A percentile compares a stretch with the other conserved stretches of the same genome.
These are phyloP conservation scores for Ampelomyces quisqualis DNA, from an alignment of 2,329 filamentous ascomycete species.

Conservation along the genomic window DNA sequence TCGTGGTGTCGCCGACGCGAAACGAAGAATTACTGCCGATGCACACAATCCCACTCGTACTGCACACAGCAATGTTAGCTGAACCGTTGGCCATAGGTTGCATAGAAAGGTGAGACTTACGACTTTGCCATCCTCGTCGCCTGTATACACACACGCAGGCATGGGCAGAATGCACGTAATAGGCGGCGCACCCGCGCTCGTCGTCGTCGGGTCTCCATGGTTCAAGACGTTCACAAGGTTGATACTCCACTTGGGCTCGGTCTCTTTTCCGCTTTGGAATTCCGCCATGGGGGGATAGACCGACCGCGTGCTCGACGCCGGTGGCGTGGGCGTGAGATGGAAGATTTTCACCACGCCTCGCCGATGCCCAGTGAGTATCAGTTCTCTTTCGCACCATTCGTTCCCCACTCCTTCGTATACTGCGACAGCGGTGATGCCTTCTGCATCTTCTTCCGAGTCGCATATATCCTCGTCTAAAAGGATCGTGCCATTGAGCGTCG, in stretches of 20 bases:
- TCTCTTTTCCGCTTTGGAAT: neutral
- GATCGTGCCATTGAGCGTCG: constrained; percentile 82
- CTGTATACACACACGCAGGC: constrained; percentile 83
- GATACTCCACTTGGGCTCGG: constrained; percentile 62
- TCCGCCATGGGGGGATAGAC: neutral
- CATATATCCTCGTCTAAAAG: constrained; percentile 82
- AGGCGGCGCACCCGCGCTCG: constrained; percentile 52
- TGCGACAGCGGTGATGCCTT: constrained; percentile 77
- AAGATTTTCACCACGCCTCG: constrained; percentile 78
- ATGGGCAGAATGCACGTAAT: constrained; percentile 87
- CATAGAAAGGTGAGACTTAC: constrained; percentile 27
- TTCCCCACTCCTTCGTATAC: constrained; percentile 91
- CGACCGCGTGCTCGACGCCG: constrained; percentile 36
- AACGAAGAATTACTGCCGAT: constrained; percentile 48
- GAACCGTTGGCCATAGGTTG: neutral
- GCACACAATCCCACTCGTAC: constrained; percentile 61
- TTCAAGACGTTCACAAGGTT: constrained; percentile 80
- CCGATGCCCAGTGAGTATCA: constrained; percentile 87
- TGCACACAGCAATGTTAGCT: constrained; percentile 23
- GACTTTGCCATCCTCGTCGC: constrained; percentile 89
- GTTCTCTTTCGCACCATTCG: constrained; percentile 84
- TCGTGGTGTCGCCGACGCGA: too few relatives aligned
- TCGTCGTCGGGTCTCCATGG: constrained; percentile 66
- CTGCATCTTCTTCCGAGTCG: constrained; percentile 59
- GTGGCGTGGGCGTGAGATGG: constrained; percentile 56